A percentile compares a stretch with the other conserved stretches of the same genome.
phyloP scores from a whole-genome alignment of 108 stramenopile species.

The Skeletonema marinoi region DNA sequence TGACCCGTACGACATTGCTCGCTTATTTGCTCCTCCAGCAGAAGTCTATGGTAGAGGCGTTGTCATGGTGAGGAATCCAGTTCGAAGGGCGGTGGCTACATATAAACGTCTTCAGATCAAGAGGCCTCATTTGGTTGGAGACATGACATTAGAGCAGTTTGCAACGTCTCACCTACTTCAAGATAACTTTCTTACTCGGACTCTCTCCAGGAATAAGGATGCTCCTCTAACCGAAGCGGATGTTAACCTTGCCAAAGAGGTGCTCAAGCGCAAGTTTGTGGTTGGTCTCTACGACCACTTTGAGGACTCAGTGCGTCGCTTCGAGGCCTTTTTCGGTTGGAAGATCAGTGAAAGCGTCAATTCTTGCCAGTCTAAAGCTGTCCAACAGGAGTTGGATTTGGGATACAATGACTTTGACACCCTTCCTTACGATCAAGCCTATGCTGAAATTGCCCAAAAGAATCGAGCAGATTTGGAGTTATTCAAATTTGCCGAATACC shows the following conservation, averaged over 20 bases:
- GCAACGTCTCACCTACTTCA: slow-evolving; percentile 20
- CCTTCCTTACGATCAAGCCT: background rate
- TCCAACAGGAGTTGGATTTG: slow-evolving; percentile 4
- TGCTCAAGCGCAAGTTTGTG: slow-evolving; percentile 49
- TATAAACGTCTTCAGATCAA: slow-evolving; percentile 19
- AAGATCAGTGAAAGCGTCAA: background rate
- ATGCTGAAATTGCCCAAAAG: slow-evolving; percentile 14
- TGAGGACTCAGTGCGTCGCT: slow-evolving; percentile 32
- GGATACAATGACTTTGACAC: slow-evolving; percentile 14
- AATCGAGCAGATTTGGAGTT: slow-evolving; percentile 39
- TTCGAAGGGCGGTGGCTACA: slow-evolving; percentile 24
- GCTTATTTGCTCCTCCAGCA: slow-evolving; percentile 30
- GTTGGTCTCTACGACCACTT: slow-evolving; percentile 42
- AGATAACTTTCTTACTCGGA: slow-evolving; percentile 44
- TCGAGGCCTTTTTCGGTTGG: slow-evolving; percentile 56
- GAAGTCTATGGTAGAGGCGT: slow-evolving; percentile 24
- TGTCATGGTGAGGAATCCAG: slow-evolving; percentile 27
- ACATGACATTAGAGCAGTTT: slow-evolving; percentile 28
- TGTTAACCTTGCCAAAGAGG: slow-evolving; percentile 41
- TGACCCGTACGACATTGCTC: slow-evolving; percentile 18
- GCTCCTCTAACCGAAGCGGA: slow-evolving; percentile 11
- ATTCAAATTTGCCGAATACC: slow-evolving; percentile 33
- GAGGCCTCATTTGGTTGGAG: slow-evolving; percentile 8
- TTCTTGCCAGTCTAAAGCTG: slow-evolving; percentile 5
- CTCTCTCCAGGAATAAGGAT: slow-evolving; percentile 20